Evolutionary conservation across 179 eudicot genomes (phyloP).

Genomic region (Amaranthus tricolor): DNA sequence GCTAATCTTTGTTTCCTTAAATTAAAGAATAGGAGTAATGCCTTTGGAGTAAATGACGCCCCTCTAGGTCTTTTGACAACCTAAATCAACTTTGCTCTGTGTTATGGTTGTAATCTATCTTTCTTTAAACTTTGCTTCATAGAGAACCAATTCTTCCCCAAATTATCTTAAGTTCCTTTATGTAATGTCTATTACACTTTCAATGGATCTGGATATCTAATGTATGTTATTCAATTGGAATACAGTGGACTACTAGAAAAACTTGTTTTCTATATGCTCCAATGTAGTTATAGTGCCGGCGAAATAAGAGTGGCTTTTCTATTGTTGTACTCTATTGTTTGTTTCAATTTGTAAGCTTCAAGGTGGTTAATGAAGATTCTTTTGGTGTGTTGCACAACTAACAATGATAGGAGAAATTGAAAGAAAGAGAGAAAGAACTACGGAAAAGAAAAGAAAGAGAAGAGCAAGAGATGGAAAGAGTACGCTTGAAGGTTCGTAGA

Average conservation of each 20-base stretch:
- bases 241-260: not conserved
- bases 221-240: not conserved
- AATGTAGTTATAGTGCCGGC: slow-evolving; percentile 5
- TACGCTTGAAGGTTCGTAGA: slow-evolving; percentile 80
- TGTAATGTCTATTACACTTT: not conserved
- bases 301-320: not conserved
- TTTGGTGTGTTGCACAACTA: slow-evolving; percentile 9
- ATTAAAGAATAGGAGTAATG: not conserved
- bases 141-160: not conserved
- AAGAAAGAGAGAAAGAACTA: slow-evolving; percentile 81
- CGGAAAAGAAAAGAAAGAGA: slow-evolving; percentile 97
- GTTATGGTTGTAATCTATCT: not conserved
- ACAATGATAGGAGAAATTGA: slow-evolving; percentile 69
- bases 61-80: not conserved
- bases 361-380: not conserved
- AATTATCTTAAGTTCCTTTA: not conserved
- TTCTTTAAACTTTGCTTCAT: not conserved
- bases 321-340: not conserved
- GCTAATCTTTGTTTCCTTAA: not conserved
- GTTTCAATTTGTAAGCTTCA: not conserved
- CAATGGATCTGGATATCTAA: not conserved
- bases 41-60: not conserved
- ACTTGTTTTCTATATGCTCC: not conserved
- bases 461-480: slow-evolving; percentile 98
- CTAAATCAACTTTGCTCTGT: not conserved